phyloP scores from a whole-genome alignment of 75 land plant species.

The Picea glauca region DNA sequence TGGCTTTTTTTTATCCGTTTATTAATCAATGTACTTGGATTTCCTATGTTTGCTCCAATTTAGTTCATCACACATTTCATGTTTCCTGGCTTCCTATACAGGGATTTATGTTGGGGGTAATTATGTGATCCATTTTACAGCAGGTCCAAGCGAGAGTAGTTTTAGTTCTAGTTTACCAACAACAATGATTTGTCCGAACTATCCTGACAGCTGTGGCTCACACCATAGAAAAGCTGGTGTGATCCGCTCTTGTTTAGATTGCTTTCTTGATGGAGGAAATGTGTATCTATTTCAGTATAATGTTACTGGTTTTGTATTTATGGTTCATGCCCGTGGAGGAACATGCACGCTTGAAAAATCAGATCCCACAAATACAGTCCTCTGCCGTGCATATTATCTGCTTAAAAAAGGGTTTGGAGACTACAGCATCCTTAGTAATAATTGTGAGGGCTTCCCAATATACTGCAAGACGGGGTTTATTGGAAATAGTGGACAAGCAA shows the following conservation, averaged over 20 bases:
- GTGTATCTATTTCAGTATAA: constrained; percentile 34
- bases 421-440: constrained; percentile 29
- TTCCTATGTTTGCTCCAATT: too few relatives aligned
- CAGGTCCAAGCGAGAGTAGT: too few relatives aligned
- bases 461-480: constrained; percentile 50
- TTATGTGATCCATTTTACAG: not conserved
- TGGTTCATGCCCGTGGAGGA: too few relatives aligned
- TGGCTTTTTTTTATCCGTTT: too few relatives aligned
- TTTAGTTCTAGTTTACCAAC: too few relatives aligned
- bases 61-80: too few relatives aligned
- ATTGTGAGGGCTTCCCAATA: constrained; percentile 42
- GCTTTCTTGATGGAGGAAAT: constrained; percentile 30
- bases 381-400: constrained; percentile 32
- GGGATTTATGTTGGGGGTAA: not conserved
- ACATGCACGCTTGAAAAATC: constrained; percentile 31
- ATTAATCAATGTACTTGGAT: too few relatives aligned
- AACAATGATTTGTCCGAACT: too few relatives aligned
- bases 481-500: too few relatives aligned
- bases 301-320: constrained; percentile 15
- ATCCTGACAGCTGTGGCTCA: too few relatives aligned
- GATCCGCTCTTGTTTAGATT: constrained; percentile 26
- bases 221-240: constrained; percentile 23
- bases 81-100: too few relatives aligned
- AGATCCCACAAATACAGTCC: constrained; percentile 16
- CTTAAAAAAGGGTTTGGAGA: constrained; percentile 36